These are phyloP conservation scores for Arthrinium phaeospermum DNA, from an alignment of 2,329 filamentous ascomycete species.

Conservation along the genomic window DNA sequence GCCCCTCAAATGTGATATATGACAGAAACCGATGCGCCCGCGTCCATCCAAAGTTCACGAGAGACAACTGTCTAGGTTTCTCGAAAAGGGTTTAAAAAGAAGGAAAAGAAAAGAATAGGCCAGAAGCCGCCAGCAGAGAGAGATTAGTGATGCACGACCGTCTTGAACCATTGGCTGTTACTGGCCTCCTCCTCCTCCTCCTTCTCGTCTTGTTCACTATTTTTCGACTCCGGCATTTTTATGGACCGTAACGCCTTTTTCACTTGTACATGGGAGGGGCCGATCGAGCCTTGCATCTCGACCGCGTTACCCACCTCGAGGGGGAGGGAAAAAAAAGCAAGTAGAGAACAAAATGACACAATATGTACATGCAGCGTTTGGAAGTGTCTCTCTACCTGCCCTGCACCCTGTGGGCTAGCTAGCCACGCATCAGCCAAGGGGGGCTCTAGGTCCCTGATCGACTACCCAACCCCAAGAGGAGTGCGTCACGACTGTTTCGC, in stretches of 20 bases:
- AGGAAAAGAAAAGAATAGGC: background rate
- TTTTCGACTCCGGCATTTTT: no score
- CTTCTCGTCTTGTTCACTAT: background rate
- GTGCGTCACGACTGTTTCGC: conserved; percentile 5
- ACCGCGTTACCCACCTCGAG: background rate
- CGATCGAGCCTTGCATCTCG: background rate
- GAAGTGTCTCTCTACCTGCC: background rate
- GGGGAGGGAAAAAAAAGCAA: background rate
- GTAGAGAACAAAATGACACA: background rate
- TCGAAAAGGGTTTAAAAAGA: background rate
- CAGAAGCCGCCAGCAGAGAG: background rate
- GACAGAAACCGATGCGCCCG: background rate
- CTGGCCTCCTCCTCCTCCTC: background rate
- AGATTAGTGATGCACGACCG: background rate
- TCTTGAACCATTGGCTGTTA: background rate
- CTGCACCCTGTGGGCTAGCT: background rate
- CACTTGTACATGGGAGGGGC: background rate
- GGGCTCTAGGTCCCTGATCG: conserved; percentile 11
- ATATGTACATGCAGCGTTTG: conserved; percentile 10
- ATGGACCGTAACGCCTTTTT: background rate
- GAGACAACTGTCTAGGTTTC: conserved; percentile 7
- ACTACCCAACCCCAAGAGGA: background rate
- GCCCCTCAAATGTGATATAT: conserved; percentile 4
- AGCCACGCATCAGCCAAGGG: conserved; percentile 9
- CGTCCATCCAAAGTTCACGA: background rate